Evolutionary conservation across 176 grass and related monocot genomes (phyloP), one percentile per base, ranked within the genome.

Genomic region (Hsuehochloa calcarea): DNA sequence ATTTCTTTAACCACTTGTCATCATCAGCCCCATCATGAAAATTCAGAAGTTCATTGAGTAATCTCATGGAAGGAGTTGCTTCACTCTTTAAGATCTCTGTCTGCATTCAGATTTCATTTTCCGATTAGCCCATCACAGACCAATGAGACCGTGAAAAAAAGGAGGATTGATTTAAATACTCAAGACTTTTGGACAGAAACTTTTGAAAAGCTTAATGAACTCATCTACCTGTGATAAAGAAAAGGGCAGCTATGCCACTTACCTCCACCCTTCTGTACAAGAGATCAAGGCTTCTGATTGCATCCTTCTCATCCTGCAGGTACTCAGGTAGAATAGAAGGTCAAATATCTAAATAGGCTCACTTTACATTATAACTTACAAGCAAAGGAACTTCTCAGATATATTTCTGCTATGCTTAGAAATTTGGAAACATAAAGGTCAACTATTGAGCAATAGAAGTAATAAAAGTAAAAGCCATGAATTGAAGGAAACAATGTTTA

Each of bases 251-350:
- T 43, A 63, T 54, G 60, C 3, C 8, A 34, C 79, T 72, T 89
- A 92, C 95, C 87, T 98, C 93, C 87, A 95, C 76, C 61, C 91
- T 85, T 92, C 95, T 95, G 74, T 98, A 98, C 62, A 95, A 93
- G 52, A 98, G 91, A 70, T 98, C 93, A 70, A 98, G 93, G 66
- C 95, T 95, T 92, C 93, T 95, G 88, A 98, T 88, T 41, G 69
- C 89, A 89, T 95, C 95, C 37, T 74, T 91, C 72, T 98, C 95
- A 16, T 98, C 93, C 95, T 98, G 85, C 27, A 76, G 20, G 64
- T 67, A 80, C 95, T 83, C 27, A 76, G 20, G 64, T 67, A 80
- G 46, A 85, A 41, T 46, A 12, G 11, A 46, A 74, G 47, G 72
- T 85, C 26, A 85, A 58, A 80, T 61, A 73, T 65, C 65, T 75